Percentiles rank a stretch among this genome's conserved stretches.
These are phyloP conservation scores for Boletus tylopilopsis DNA, from an alignment of 768 basidiomycete genomes.

Conservation along the genomic window DNA sequence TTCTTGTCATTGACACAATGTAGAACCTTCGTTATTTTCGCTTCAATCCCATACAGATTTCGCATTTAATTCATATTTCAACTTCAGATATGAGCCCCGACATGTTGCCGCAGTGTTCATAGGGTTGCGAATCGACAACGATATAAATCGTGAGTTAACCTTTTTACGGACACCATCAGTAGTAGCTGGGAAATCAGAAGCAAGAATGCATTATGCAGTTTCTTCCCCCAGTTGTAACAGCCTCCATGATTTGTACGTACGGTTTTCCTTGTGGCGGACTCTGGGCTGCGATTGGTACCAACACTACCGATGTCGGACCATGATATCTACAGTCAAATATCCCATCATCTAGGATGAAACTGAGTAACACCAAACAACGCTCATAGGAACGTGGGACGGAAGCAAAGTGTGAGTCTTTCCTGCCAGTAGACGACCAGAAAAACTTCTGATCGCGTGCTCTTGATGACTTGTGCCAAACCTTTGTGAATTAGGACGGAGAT, in stretches of 20 bases:
- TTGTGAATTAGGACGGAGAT: background rate
- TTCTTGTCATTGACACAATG: too few species aligned
- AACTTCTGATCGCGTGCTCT: too few species aligned
- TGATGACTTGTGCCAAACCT: too few species aligned
- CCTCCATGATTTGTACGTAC: conserved; percentile 1
- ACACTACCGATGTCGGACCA: too few species aligned
- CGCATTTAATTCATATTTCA: background rate
- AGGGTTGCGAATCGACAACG: background rate
- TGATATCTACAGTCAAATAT: too few species aligned
- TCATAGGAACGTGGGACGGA: too few species aligned
- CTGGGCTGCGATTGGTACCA: background rate
- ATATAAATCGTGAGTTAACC: background rate
- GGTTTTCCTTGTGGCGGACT: conserved; percentile 10
- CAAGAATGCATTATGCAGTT: background rate
- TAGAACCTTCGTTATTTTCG: conserved; percentile 24
- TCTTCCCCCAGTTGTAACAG: background rate
- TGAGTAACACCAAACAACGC: too few species aligned
- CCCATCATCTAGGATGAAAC: too few species aligned
- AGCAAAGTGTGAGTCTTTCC: too few species aligned
- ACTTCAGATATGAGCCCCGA: conserved; percentile 5
- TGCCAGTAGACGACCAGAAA: too few species aligned
- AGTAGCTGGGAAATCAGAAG: conserved; percentile 2
- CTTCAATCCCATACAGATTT: conserved; percentile 2
- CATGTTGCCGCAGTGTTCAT: conserved; percentile 2
- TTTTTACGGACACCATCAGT: background rate